Evolutionary conservation across 148 eudicot species (phyloP).

Genomic region (Vaccinium myrtillus): DNA sequence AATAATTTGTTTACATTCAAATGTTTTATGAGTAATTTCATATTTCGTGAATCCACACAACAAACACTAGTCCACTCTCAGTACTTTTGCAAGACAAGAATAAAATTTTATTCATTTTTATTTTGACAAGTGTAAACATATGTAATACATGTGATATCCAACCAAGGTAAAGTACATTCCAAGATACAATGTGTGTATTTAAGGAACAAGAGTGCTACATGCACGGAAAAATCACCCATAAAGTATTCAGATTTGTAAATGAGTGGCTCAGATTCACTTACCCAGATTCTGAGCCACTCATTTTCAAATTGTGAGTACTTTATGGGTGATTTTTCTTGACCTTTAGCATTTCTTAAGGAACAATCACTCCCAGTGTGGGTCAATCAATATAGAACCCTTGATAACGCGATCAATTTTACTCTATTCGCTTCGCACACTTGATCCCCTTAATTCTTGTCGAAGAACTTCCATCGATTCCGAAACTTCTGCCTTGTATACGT

Average conservation of each 20-base stretch:
- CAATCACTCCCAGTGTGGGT: no score
- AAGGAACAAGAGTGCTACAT: neutral
- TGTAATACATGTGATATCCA: neutral
- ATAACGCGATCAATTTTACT: neutral
- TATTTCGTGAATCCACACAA: neutral
- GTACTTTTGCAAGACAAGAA: neutral
- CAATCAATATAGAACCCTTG: neutral
- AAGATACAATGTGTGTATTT: neutral
- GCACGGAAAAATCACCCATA: no score
- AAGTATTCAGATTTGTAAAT: no score
- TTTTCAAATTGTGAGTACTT: no score
- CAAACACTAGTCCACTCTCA: neutral
- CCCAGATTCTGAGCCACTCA: no score
- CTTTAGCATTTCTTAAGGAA: no score
- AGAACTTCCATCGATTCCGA: conserved; percentile 21
- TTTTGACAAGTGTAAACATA: neutral
- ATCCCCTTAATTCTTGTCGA: neutral
- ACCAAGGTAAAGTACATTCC: neutral
- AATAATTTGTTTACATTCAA: neutral
- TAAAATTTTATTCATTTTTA: neutral
- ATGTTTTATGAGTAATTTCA: neutral
- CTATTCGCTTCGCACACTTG: neutral
- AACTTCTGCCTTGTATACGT: conserved; percentile 20
- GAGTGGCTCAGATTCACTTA: no score
- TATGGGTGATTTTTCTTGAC: no score